phyloP scores from a whole-genome alignment of 2,329 filamentous ascomycete species.

The Capronia epimyces region DNA sequence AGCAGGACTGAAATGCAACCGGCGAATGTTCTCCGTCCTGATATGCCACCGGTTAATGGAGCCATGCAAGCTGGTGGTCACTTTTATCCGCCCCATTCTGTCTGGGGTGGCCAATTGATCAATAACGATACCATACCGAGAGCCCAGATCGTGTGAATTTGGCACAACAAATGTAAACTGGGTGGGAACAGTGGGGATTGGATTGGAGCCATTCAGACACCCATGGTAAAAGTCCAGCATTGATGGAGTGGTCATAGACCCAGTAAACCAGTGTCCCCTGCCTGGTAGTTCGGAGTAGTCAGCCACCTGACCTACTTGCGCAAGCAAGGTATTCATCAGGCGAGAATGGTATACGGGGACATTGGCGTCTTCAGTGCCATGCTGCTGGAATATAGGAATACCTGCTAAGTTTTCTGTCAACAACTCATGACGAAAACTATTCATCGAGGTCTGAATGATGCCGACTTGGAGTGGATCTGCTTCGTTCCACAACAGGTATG shows the following conservation, averaged over 20 bases:
- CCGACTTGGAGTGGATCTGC: slow-evolving; percentile 48
- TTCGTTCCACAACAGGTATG: slow-evolving; percentile 52
- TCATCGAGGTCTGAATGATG: slow-evolving; percentile 46
- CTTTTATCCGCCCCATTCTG: slow-evolving; percentile 46
- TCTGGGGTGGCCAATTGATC: slow-evolving; percentile 48
- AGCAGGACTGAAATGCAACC: slow-evolving; percentile 34
- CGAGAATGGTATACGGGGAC: slow-evolving; percentile 55
- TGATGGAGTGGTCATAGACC: slow-evolving; percentile 49
- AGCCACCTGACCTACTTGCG: slow-evolving; percentile 39
- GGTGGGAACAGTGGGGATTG: slow-evolving; percentile 25
- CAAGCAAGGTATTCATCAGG: slow-evolving; percentile 47
- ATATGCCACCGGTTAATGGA: slow-evolving; percentile 35
- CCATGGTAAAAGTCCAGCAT: slow-evolving; percentile 47
- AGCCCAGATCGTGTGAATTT: slow-evolving; percentile 49
- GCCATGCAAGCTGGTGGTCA: slow-evolving; percentile 27
- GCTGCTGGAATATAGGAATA: slow-evolving; percentile 53
- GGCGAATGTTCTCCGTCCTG: slow-evolving; percentile 42
- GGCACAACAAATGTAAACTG: slow-evolving; percentile 48
- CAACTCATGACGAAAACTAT: slow-evolving; percentile 52
- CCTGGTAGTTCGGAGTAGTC: slow-evolving; percentile 48
- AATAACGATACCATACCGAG: slow-evolving; percentile 49
- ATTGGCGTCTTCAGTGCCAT: slow-evolving; percentile 54
- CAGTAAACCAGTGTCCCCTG: slow-evolving; percentile 51
- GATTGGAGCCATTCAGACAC: slow-evolving; percentile 30
- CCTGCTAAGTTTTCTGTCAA: slow-evolving; percentile 48